phyloP scores from a whole-genome alignment of 768 basidiomycete species.

The Boletus subparvulus region DNA sequence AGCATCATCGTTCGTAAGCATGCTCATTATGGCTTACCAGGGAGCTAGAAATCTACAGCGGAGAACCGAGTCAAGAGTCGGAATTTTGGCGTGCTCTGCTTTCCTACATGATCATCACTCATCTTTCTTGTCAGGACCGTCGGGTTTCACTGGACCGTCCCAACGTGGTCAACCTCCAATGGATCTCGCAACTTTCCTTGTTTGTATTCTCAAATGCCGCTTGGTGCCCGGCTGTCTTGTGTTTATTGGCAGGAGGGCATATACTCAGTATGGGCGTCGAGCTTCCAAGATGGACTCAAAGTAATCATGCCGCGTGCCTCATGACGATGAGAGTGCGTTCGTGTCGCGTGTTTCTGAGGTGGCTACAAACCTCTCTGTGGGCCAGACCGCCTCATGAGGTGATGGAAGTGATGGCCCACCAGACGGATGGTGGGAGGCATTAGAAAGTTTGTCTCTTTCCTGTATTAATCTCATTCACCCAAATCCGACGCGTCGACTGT shows the following conservation, averaged over 20 bases:
- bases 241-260: not conserved
- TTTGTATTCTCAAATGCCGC: not conserved
- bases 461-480: not conserved
- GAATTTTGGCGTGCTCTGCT: not conserved
- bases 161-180: too few relatives aligned
- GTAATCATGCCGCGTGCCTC: constrained; percentile 57
- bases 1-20: not conserved
- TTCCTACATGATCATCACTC: not conserved
- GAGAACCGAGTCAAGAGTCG: not conserved
- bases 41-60: too few relatives aligned
- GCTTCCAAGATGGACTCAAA: too few relatives aligned
- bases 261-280: too few relatives aligned
- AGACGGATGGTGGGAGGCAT: constrained; percentile 83
- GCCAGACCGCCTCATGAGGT: constrained; percentile 59
- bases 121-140: not conserved
- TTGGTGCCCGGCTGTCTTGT: not conserved
- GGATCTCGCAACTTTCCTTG: not conserved
- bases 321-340: constrained; percentile 79
- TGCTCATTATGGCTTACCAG: not conserved
- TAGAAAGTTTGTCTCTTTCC: constrained; percentile 35
- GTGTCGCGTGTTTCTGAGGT: constrained; percentile 56
- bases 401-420: constrained; percentile 81
- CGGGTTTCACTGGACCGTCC: not conserved
- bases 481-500: not conserved
- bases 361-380: constrained; percentile 60